These are phyloP conservation scores for Schizosaccharomyces cryophilus DNA, from an alignment of 805 yeast species.

Conservation along the genomic window DNA sequence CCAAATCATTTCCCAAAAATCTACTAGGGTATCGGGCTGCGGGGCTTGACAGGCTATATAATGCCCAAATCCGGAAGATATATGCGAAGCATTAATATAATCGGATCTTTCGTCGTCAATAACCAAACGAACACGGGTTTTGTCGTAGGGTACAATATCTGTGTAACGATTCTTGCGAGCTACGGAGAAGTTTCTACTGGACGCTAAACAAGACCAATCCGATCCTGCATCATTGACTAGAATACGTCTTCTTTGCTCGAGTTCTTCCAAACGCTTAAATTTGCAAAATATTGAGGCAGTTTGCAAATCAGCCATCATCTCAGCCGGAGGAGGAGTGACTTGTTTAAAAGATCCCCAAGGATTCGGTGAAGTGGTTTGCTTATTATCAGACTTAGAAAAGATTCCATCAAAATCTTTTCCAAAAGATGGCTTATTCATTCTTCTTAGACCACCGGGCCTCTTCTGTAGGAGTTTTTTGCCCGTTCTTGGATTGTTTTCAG, in stretches of 20 bases:
- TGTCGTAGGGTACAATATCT: conserved; percentile 71
- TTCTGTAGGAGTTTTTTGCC: no score
- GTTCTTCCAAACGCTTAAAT: background rate
- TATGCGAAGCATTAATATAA: conserved; percentile 71
- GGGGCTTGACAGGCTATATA: conserved; percentile 94
- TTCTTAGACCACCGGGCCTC: background rate
- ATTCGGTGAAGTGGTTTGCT: background rate
- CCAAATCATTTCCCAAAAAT: conserved; percentile 59
- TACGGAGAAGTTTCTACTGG: background rate
- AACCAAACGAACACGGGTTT: conserved; percentile 45
- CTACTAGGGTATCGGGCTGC: conserved; percentile 47
- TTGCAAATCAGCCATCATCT: background rate
- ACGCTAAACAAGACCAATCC: background rate
- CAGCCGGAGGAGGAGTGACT: background rate
- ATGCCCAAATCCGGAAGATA: conserved; percentile 19
- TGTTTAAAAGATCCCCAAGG: background rate
- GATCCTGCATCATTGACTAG: background rate
- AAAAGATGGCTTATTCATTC: background rate
- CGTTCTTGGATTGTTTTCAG: no score
- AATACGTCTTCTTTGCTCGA: background rate
- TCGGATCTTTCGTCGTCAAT: conserved; percentile 15
- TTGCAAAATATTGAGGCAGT: background rate
- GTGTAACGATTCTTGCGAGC: conserved; percentile 50
- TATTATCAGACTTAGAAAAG: background rate
- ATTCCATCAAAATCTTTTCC: background rate